Percentiles rank a stretch among this genome's conserved stretches.
Conservation (phyloP, 805 yeast genomes). For the Yarrowia alimentaria region DNA sequence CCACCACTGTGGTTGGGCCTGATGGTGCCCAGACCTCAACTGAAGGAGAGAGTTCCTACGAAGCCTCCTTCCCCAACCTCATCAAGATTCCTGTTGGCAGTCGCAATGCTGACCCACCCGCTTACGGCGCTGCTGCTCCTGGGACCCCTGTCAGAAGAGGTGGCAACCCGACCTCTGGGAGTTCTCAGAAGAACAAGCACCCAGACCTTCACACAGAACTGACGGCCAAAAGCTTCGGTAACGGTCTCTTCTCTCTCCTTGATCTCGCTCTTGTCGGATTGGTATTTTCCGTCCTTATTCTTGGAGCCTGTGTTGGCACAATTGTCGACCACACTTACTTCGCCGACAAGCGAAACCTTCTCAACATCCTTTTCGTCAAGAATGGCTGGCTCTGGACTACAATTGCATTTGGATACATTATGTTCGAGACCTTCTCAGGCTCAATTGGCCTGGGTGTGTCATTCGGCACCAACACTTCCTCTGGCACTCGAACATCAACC, state of each 20-base stretch:
- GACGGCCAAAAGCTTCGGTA: constrained; percentile 34
- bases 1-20: constrained; percentile 15
- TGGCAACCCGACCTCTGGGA: constrained; percentile 3
- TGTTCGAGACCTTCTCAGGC: constrained; percentile 3
- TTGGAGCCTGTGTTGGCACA: constrained; percentile 18
- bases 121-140: too few relatives aligned
- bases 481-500: constrained; percentile 14
- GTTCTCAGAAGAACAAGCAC: constrained; percentile 29
- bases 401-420: constrained; percentile 38
- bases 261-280: constrained; percentile 13
- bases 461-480: constrained; percentile 8
- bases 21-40: constrained; percentile 8
- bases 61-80: constrained; percentile 6
- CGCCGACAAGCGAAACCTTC: constrained; percentile 56
- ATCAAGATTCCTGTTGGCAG: constrained; percentile 17
- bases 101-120: too few relatives aligned
- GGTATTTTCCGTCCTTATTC: constrained; percentile 5
- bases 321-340: constrained; percentile 37
- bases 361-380: constrained; percentile 77
- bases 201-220: constrained; percentile 29
- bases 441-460: constrained; percentile 21
- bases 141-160: too few relatives aligned
- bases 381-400: constrained; percentile 93
- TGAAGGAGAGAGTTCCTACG: constrained; percentile 3
- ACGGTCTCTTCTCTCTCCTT: constrained; percentile 33